Evolutionary conservation across 2,329 filamentous ascomycete genomes (phyloP).

Genomic region (Talaromyces sp.): DNA sequence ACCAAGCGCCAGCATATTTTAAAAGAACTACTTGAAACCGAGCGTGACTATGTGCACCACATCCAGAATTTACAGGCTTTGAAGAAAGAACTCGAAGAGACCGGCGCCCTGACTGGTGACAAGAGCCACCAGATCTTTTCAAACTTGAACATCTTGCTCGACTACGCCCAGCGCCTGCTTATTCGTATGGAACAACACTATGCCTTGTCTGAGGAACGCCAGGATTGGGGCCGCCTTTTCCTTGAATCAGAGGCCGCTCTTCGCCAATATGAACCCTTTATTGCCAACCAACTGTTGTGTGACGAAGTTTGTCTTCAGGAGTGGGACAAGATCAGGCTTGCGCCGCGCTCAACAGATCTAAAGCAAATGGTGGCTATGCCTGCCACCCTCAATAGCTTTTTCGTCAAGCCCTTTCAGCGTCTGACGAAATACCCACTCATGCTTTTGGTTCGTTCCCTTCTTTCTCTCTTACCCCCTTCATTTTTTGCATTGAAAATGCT

Average conservation of each 20-base stretch:
- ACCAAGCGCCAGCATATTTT: slow-evolving; percentile 83
- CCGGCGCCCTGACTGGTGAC: slow-evolving; percentile 82
- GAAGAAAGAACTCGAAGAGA: slow-evolving; percentile 85
- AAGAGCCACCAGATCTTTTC: slow-evolving; percentile 91
- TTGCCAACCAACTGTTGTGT: slow-evolving; percentile 91
- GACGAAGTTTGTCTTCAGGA: slow-evolving; percentile 77
- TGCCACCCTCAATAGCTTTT: slow-evolving; percentile 82
- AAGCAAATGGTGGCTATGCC: slow-evolving; percentile 77
- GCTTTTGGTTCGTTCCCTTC: slow-evolving; percentile 59
- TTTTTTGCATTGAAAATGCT: not conserved
- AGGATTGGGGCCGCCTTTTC: slow-evolving; percentile 96
- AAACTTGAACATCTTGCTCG: slow-evolving; percentile 89
- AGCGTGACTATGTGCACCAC: slow-evolving; percentile 97
- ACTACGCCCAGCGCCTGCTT: slow-evolving; percentile 91
- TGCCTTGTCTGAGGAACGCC: slow-evolving; percentile 66
- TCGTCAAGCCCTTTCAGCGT: slow-evolving; percentile 94
- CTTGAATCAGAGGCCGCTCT: slow-evolving; percentile 80
- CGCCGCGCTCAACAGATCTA: slow-evolving; percentile 60
- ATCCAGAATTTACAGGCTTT: slow-evolving; percentile 88
- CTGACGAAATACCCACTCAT: slow-evolving; percentile 91
- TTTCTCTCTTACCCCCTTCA: not conserved
- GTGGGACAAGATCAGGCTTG: slow-evolving; percentile 78
- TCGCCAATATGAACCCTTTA: slow-evolving; percentile 92
- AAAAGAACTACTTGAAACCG: slow-evolving; percentile 86
- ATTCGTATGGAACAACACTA: slow-evolving; percentile 96